Percentiles rank a stretch among this genome's conserved stretches.
Evolutionary conservation across 2,329 filamentous ascomycete species (phyloP).

Genomic region (Plectosphaerella sp.): DNA sequence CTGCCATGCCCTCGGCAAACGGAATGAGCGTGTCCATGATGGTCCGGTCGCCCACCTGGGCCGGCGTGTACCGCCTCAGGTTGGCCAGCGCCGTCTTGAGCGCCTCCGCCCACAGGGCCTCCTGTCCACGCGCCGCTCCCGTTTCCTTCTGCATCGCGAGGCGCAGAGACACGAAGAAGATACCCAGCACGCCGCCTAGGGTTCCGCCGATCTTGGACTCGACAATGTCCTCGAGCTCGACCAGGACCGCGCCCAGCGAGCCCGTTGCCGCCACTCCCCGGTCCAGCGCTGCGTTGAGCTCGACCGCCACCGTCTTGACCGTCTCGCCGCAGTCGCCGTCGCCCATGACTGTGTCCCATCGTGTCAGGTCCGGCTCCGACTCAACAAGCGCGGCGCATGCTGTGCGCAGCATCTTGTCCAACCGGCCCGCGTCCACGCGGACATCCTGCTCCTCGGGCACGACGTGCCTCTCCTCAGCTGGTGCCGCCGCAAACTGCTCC

Average conservation of each 20-base stretch:
- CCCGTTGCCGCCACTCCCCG: slow-evolving; percentile 32
- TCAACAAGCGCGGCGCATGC: slow-evolving; percentile 48
- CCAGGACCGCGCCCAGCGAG: slow-evolving; percentile 42
- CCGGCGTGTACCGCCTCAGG: slow-evolving; percentile 48
- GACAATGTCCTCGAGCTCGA: slow-evolving; percentile 48
- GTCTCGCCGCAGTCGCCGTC: slow-evolving; percentile 65
- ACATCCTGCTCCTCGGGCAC: slow-evolving; percentile 36
- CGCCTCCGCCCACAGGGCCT: slow-evolving; percentile 38
- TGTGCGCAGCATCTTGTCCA: slow-evolving; percentile 51
- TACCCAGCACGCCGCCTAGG: slow-evolving; percentile 47
- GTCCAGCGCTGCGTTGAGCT: slow-evolving; percentile 42
- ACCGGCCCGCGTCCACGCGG: slow-evolving; percentile 43
- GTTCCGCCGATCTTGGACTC: slow-evolving; percentile 51
- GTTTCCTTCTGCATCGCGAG: slow-evolving; percentile 34
- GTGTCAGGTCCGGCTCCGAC: slow-evolving; percentile 59
- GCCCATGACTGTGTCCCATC: slow-evolving; percentile 59
- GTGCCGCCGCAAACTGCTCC: slow-evolving; percentile 37
- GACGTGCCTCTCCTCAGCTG: slow-evolving; percentile 24
- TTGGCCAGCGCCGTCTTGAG: slow-evolving; percentile 38
- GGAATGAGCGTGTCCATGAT: slow-evolving; percentile 55
- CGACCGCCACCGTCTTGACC: slow-evolving; percentile 47
- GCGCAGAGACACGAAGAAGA: slow-evolving; percentile 47
- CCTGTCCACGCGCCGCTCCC: slow-evolving; percentile 22
- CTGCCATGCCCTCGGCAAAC: slow-evolving; percentile 42
- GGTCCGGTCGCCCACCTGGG: slow-evolving; percentile 50